Base-by-base conservation (phyloP, 78 protist genomes). In the Pigoraptor vietnamica region DNA sequence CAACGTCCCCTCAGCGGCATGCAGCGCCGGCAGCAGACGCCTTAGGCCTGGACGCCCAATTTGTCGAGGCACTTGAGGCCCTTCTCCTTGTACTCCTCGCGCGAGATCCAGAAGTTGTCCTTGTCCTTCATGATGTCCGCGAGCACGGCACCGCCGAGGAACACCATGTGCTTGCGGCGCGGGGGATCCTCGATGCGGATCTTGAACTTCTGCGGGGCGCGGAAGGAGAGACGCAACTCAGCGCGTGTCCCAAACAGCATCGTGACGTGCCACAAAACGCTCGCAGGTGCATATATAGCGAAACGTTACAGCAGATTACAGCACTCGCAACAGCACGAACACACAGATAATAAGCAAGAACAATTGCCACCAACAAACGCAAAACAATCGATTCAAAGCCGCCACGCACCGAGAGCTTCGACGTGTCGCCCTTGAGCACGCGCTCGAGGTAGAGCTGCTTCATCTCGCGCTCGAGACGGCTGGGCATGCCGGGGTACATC, bases 131-230 rank as follows among this genome's bases (percentile, higher is more conserved):
- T 97, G 90, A 99, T 95, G n/a, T 98, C 98, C 0, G 99, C 99
- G 25, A 98, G 94, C n/a, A 98, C 99, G 0, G 99, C 96, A 36
- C 99, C 99, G 56, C 99, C 99, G 1, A 97, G 35, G 97, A 97
- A 99, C 23, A 99, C 99, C 99, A 98, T 97, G 96, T 99, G 97
- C 97, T 98, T 99, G 67, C 99, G 95, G 81, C 99, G 94, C 24
- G 99, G 99, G 32, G 99, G 99, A 90, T 98, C 99, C 90, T 98
- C 99, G 39, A 99, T 97, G 81, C 97, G 84, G 81, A 97, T 40
- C 95, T 97, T 97, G 95, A 99, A 96, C 84, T 91, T 95, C 88
- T 95, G 92, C 37, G 94, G 90, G 82, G 37, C 38, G n/a, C 24
- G 48, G 40, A 35, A 10, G 21, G 37, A 83, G 29, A 23, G 23